Evolutionary conservation across 768 basidiomycete species (phyloP).

Genomic region (Russula ochroleuca): DNA sequence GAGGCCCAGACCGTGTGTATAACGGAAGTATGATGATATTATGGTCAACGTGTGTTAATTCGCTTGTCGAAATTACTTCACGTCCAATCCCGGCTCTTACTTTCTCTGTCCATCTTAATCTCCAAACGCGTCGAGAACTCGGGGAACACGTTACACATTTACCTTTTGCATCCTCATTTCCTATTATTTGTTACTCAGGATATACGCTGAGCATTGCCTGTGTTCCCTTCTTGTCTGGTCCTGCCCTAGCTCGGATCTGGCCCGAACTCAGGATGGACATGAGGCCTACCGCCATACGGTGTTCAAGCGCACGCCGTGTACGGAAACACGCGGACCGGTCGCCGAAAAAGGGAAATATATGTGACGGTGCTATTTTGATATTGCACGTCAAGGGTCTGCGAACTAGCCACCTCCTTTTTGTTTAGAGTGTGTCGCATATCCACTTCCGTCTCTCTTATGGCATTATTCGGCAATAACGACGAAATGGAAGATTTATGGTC

Average conservation of each 20-base stretch:
- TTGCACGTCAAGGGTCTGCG: slow-evolving; percentile 3
- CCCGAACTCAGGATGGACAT: neutral
- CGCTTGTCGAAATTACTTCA: slow-evolving; percentile 17
- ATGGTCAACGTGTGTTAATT: slow-evolving; percentile 16
- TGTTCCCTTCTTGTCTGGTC: neutral
- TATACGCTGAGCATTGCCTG: neutral
- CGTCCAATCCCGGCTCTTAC: slow-evolving; percentile 8
- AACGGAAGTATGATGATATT: slow-evolving; percentile 17
- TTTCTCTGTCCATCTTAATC: slow-evolving; percentile 11
- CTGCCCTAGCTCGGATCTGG: neutral
- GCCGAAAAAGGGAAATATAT: neutral
- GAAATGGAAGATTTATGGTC: slow-evolving; percentile 13
- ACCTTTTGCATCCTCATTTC: neutral
- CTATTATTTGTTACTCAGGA: neutral
- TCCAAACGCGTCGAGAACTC: slow-evolving; percentile 12
- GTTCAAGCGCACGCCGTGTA: too few species aligned
- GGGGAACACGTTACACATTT: neutral
- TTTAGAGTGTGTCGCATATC: slow-evolving; percentile 11
- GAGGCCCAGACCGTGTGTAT: slow-evolving; percentile 13
- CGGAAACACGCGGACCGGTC: neutral
- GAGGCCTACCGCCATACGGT: neutral
- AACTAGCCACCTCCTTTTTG: neutral
- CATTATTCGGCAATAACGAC: slow-evolving; percentile 6
- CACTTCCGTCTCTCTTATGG: slow-evolving; percentile 14
- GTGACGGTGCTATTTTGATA: neutral